Evolutionary conservation across 2,329 filamentous ascomycete genomes (phyloP).

Genomic region (Emmonsiellopsis sp.): DNA sequence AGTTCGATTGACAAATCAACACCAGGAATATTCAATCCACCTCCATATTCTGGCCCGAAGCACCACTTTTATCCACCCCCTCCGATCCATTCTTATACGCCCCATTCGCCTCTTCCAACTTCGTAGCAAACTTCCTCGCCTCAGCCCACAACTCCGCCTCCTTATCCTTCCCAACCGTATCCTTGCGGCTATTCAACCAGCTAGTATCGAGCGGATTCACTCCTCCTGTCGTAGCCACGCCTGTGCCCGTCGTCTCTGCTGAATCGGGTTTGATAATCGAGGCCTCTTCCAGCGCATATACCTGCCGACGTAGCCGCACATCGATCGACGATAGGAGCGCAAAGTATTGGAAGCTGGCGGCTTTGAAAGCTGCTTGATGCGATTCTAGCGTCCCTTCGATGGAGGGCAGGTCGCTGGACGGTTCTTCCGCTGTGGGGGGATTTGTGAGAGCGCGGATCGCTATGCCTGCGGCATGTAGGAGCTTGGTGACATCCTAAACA

Average conservation of each 20-base stretch:
- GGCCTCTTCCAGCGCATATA: constrained; percentile 73
- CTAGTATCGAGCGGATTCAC: constrained; percentile 68
- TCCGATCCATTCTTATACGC: constrained; percentile 9
- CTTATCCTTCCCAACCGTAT: constrained; percentile 72
- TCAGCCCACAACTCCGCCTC: constrained; percentile 70
- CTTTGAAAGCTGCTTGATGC: constrained; percentile 52
- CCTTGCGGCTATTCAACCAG: constrained; percentile 78
- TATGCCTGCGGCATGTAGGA: constrained; percentile 51
- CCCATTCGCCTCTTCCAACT: constrained; percentile 17
- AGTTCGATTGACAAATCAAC: too few relatives aligned
- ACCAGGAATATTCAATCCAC: constrained; percentile 22
- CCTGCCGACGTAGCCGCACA: constrained; percentile 64
- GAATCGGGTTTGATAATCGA: constrained; percentile 53
- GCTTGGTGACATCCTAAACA: constrained; percentile 40
- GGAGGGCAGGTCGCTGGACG: constrained; percentile 25
- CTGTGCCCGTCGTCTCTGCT: constrained; percentile 22
- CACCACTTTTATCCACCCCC: constrained; percentile 4
- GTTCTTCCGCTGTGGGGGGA: constrained; percentile 19
- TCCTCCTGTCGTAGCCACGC: constrained; percentile 17
- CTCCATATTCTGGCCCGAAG: constrained; percentile 26
- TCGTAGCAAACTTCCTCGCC: constrained; percentile 47
- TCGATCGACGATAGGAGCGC: constrained; percentile 64
- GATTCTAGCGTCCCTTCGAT: constrained; percentile 37
- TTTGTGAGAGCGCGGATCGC: constrained; percentile 57
- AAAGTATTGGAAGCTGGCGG: constrained; percentile 53